Percentiles rank a stretch among this genome's conserved stretches.
Conservation (phyloP, 352 stramenopile genomes). For the Plasmopara muralis region DNA sequence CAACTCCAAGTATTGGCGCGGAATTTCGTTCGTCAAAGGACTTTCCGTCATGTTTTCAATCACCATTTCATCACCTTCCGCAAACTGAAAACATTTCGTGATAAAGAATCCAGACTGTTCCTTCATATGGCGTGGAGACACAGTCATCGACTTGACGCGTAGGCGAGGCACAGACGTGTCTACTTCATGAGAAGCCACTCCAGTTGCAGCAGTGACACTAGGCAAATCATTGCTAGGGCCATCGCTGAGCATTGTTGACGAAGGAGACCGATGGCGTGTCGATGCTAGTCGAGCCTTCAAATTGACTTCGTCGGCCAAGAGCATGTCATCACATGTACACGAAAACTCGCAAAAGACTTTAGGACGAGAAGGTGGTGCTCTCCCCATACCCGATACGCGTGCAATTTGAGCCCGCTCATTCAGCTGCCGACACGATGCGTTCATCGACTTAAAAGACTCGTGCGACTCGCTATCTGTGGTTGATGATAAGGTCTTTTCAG, state of each 20-base stretch:
- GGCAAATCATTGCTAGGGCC: conserved; percentile 25
- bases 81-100: conserved; percentile 78
- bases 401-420: conserved; percentile 47
- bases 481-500: conserved; percentile 32
- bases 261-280: conserved; percentile 28
- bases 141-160: conserved; percentile 65
- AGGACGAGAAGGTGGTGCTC: conserved; percentile 44
- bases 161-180: conserved; percentile 36
- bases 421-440: conserved; percentile 43
- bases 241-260: conserved; percentile 27
- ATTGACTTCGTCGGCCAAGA: conserved; percentile 46
- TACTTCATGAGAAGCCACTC: conserved; percentile 12
- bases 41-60: conserved; percentile 80
- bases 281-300: conserved; percentile 54
- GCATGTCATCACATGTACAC: conserved; percentile 51
- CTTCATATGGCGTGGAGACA: conserved; percentile 63
- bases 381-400: conserved; percentile 52
- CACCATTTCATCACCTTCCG: conserved; percentile 61
- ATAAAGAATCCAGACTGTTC: conserved; percentile 73
- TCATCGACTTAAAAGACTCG: conserved; percentile 26
- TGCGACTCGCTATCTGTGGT: conserved; percentile 15
- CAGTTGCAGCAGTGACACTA: conserved; percentile 10
- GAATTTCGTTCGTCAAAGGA: conserved; percentile 73
- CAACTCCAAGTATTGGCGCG: conserved; percentile 69
- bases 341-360: conserved; percentile 82